phyloP scores from a whole-genome alignment of 345 rosid species.

The Lumnitzera racemosa region DNA sequence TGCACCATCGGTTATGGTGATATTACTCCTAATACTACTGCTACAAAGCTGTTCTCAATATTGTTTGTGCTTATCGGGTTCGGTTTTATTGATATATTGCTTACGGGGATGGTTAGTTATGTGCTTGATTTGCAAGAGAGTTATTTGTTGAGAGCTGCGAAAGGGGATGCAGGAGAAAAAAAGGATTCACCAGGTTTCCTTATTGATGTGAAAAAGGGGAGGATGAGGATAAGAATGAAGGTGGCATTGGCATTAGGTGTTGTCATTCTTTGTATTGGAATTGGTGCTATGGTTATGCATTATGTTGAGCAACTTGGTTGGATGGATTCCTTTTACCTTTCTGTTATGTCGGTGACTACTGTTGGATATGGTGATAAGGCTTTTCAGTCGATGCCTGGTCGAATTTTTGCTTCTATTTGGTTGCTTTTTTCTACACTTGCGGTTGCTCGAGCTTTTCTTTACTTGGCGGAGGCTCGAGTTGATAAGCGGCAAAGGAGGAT shows the following conservation, averaged over 20 bases:
- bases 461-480: conserved; percentile 82
- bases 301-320: conserved; percentile 63
- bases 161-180: conserved; percentile 21
- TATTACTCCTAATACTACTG: conserved; percentile 50
- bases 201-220: conserved; percentile 81
- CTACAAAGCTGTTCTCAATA: conserved; percentile 73
- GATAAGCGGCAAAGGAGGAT: conserved; percentile 76
- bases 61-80: conserved; percentile 86
- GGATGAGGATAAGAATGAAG: conserved; percentile 95
- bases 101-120: conserved; percentile 73
- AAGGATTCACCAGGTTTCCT: conserved; percentile 38
- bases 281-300: conserved; percentile 77
- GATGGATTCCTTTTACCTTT: conserved; percentile 84
- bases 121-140: conserved; percentile 90
- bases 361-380: conserved; percentile 91
- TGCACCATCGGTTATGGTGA: conserved; percentile 96
- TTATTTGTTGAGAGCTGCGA: conserved; percentile 52
- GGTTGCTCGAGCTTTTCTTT: conserved; percentile 70
- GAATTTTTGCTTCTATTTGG: conserved; percentile 80
- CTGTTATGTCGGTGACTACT: conserved; percentile 93
- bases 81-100: conserved; percentile 68
- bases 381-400: conserved; percentile 53
- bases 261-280: conserved; percentile 74
- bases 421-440: conserved; percentile 90
- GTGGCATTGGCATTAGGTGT: conserved; percentile 86